Evolutionary conservation across 2,329 filamentous ascomycete genomes (phyloP), one percentile per base, ranked within the genome.

Genomic region (Trichoderma brevicompactum): DNA sequence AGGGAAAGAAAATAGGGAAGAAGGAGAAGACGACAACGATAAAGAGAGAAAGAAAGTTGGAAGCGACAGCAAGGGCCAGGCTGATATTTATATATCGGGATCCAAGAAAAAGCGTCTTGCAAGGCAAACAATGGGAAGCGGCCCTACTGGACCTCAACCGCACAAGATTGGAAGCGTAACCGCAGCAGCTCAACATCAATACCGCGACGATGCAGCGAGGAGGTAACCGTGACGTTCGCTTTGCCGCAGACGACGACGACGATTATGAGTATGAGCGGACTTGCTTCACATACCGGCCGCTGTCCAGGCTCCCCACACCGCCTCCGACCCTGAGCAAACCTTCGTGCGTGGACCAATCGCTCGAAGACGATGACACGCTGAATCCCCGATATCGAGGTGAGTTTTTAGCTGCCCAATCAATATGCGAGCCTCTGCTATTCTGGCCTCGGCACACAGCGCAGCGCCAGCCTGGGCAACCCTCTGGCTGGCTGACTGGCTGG

Each of bases 301-400:
- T 90, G 59, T 90, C 87, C 36, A 89, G 87, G 74, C 82, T 90
- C 23, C 88, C 88, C 23, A 90, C 88, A 60, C 88, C 88, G 68
- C 88, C 88, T 50, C 83, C 82, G 10, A 88, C 85, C 50, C 82
- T 82, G 62, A 75, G 71, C 60, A 75, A 73, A 68, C 80, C 80
- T 10, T 81, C 79, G 40, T 78, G 78, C 34, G 72, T 74, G 46
- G 79, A 81, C 82, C 81, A 74, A 78, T 62, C 74, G 75, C 72
- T 79, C 56, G 79, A 82, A 59, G 80, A 82, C 71, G 80, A 77
- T 65, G 81, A 82, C 68, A 74, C 76, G 58, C 73, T 80, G 66
- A 79, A 79, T 71, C 70, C 72, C 53, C 72, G 74, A 64, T 76
- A 76, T 43, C 72, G 77, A 71, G 79, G 79, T 82, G 68, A 68